A percentile compares a stretch with the other conserved stretches of the same genome.
phyloP scores from a whole-genome alignment of 2,329 filamentous ascomycete genomes.

The Phoma sp. region DNA sequence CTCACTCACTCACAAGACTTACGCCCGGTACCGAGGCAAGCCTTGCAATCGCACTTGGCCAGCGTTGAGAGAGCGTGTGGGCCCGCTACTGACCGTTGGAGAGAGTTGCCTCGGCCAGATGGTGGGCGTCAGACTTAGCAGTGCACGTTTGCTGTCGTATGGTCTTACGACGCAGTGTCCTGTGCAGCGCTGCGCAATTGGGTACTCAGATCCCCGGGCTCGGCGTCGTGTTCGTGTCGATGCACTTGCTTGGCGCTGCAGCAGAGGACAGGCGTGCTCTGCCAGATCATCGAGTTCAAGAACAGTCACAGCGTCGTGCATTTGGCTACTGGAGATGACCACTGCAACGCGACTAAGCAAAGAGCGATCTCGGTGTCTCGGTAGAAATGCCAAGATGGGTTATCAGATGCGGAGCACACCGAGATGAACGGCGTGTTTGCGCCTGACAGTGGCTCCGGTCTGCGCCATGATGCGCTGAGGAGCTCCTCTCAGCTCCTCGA shows the following conservation, averaged over 20 bases:
- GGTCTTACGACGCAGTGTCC: background rate
- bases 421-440: background rate
- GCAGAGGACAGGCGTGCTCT: background rate
- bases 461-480: constrained; percentile 10
- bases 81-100: constrained; percentile 15
- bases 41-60: background rate
- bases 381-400: background rate
- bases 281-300: too few relatives aligned
- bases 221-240: background rate
- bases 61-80: constrained; percentile 1
- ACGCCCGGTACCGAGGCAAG: too few relatives aligned
- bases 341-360: too few relatives aligned
- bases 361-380: too few relatives aligned
- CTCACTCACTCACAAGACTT: too few relatives aligned
- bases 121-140: background rate
- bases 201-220: background rate
- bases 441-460: constrained; percentile 3
- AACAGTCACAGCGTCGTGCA: too few relatives aligned
- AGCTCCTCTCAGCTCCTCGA: constrained; percentile 11
- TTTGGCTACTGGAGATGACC: too few relatives aligned
- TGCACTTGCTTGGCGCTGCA: background rate
- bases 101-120: background rate
- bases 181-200: too few relatives aligned
- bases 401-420: constrained; percentile 18
- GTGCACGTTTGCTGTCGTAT: background rate